Evolutionary conservation across 768 basidiomycete genomes (phyloP), one percentile per base, ranked within the genome.

Genomic region (Polyporus arcularius): DNA sequence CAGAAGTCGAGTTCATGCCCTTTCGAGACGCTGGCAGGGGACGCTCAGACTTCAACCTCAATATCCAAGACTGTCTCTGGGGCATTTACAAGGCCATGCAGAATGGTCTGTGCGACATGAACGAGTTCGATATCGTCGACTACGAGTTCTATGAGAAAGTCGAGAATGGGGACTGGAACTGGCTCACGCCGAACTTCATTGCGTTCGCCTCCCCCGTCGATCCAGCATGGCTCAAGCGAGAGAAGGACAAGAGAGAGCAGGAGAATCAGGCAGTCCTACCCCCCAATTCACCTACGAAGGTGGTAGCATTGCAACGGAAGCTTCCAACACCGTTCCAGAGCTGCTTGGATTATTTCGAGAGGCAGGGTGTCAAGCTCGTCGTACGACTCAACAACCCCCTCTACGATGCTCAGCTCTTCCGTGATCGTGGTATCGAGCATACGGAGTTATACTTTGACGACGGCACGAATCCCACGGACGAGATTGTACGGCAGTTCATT

Each of bases 381-480:
- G 88, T 99, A 58, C 90, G 97, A 59, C 76, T 98, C 32, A 99
- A 99, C 73, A 95, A 95, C 60, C 84, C 93, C 65, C 80, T 98
- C 18, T 99, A 96, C 74, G 94, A 96, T 73, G 82, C 84, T 58
- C 76, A 80, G 55, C 82, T 89, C 11, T 98, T 97, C 76, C 71
- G 87, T 68, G 90, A 92, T 67, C 86, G 85, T 49, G 94, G 93
- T 11, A 90, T 96, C 70, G 87, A 88, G 66, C 93, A 97, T 71
- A 81, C 89, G 76, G 94, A 96, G 66, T 82, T 98, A 64, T 98
- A 96, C 74, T 98, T 97, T 66, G 95, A 98, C 73, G 97, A 99
- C 72, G 97, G 97, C 21, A 97, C 95, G 26, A 98, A 98, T 73
- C 96, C 96, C 5, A 90, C 94, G 0, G 92, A 97, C 74, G 93